Evolutionary conservation across 176 grass and related monocot genomes (phyloP).

Genomic region (Oryza meyeriana): DNA sequence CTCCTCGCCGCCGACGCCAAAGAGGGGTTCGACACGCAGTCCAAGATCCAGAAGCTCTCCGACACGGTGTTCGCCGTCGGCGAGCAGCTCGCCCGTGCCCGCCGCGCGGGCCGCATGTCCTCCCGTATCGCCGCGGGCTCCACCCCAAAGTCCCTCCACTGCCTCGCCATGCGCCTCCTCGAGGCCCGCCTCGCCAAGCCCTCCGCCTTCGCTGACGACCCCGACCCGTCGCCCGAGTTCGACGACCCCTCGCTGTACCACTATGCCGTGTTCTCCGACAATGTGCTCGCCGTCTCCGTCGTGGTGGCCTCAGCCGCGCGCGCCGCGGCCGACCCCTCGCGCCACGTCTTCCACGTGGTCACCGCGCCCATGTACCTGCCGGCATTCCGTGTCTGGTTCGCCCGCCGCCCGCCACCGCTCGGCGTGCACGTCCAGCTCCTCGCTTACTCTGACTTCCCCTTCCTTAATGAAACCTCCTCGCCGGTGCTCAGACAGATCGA

Average conservation of each 20-base stretch:
- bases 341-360: conserved; percentile 90
- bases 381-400: conserved; percentile 72
- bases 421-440: conserved; percentile 79
- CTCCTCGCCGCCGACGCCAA: conserved; percentile 77
- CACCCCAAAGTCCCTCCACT: conserved; percentile 94
- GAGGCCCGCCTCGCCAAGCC: conserved; percentile 72
- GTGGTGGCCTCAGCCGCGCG: conserved; percentile 73
- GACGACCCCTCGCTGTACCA: conserved; percentile 66
- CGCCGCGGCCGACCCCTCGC: conserved; percentile 57
- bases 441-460: conserved; percentile 60
- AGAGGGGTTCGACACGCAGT: conserved; percentile 83
- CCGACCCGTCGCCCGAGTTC: conserved; percentile 37
- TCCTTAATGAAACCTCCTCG: conserved; percentile 76
- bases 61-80: conserved; percentile 93
- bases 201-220: conserved; percentile 38
- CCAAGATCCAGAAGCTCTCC: conserved; percentile 96
- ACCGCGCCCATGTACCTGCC: conserved; percentile 93
- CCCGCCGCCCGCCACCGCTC: conserved; percentile 54
- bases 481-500: conserved; percentile 84
- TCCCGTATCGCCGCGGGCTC: conserved; percentile 75
- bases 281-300: conserved; percentile 78
- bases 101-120: conserved; percentile 63
- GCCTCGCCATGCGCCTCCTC: conserved; percentile 96
- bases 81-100: conserved; percentile 71
- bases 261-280: conserved; percentile 90